A percentile compares a stretch with the other conserved stretches of the same genome.
Evolutionary conservation across 2,329 filamentous ascomycete genomes (phyloP).

Genomic region (Aspergillus puulaauensis): DNA sequence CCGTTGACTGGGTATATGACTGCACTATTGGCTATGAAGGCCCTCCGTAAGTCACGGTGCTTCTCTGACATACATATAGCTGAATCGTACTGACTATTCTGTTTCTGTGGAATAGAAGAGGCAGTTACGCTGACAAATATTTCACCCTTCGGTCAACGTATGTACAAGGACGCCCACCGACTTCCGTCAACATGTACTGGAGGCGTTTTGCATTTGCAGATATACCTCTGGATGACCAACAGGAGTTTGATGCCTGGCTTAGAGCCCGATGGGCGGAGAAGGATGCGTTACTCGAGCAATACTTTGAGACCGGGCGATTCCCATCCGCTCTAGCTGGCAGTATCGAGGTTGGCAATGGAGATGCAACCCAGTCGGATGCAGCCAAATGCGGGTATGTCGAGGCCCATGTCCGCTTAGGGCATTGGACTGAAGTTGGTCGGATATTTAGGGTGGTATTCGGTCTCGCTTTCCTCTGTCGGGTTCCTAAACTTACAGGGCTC

Average conservation of each 20-base stretch:
- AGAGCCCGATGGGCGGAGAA: slow-evolving; percentile 88
- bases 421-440: slow-evolving; percentile 45
- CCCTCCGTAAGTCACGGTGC: slow-evolving; percentile 68
- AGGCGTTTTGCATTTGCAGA: slow-evolving; percentile 76
- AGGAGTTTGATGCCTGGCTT: slow-evolving; percentile 81
- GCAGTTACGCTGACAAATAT: slow-evolving; percentile 83
- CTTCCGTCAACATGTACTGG: slow-evolving; percentile 97
- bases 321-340: slow-evolving; percentile 63
- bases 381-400: slow-evolving; percentile 43
- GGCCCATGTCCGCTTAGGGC: slow-evolving; percentile 41
- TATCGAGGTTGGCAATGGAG: slow-evolving; percentile 46
- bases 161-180: slow-evolving; percentile 83
- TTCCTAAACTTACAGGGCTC: slow-evolving; percentile 25
- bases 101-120: slow-evolving; percentile 54
- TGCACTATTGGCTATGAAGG: slow-evolving; percentile 96
- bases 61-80: neutral
- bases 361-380: slow-evolving; percentile 29
- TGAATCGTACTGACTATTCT: neutral
- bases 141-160: slow-evolving; percentile 87
- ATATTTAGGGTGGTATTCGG: slow-evolving; percentile 43
- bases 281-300: slow-evolving; percentile 83
- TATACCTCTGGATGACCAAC: slow-evolving; percentile 74
- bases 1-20: slow-evolving; percentile 65
- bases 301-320: slow-evolving; percentile 73
- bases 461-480: slow-evolving; percentile 33